Evolutionary conservation across 768 basidiomycete genomes (phyloP), one percentile per base, ranked within the genome.

Genomic region (Coprinellus micaceus): DNA sequence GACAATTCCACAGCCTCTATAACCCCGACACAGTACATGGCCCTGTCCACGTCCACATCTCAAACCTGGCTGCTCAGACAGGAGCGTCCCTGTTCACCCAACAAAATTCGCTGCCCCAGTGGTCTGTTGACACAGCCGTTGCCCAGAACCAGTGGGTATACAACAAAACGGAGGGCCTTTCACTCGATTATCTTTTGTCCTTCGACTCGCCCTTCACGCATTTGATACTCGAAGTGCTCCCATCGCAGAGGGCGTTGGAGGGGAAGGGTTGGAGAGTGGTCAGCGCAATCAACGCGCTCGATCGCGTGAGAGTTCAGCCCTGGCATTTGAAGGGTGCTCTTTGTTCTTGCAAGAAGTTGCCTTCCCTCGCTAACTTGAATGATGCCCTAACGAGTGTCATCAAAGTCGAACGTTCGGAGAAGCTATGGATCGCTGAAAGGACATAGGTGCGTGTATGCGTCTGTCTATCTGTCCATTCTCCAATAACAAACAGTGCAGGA

Each of bases 1-100:
- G 0, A 58, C 69, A 0, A 21, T 81, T 97, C 59, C 89, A 96
- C 59, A 62, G 74, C 11, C 54, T 24, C 24, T 55, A 26, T 40
- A 48, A 52, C 54, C 50, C 47, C 5, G 5, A 21, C 2, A 37
- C 22, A 19, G 12, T n/a, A 19, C 12, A 46, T 10, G 63, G 64
- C 0, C 58, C 61, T 5, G 62, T 69, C 36, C 82, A 86, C 56
- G 81, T 96, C 3, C 89, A 95, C 64, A 83, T 97, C 43, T 86
- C 83, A 50, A 90, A 95, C 60, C 81, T 93, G 43, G 89, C 91
- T 1, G 86, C 91, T 2, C 94, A 96, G 69, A 93, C 88, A 0
- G 96, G 97, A 2, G 90, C 92, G 2, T 89, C 92, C 0, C 83
- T 94, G 52, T 97, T 98, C 77, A 82, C 85, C 21, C 89, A 91